Percentiles rank a stretch among this genome's conserved stretches.
These are phyloP conservation scores for Xylaria sp. DNA, from an alignment of 2,329 filamentous ascomycete species.

Conservation along the genomic window DNA sequence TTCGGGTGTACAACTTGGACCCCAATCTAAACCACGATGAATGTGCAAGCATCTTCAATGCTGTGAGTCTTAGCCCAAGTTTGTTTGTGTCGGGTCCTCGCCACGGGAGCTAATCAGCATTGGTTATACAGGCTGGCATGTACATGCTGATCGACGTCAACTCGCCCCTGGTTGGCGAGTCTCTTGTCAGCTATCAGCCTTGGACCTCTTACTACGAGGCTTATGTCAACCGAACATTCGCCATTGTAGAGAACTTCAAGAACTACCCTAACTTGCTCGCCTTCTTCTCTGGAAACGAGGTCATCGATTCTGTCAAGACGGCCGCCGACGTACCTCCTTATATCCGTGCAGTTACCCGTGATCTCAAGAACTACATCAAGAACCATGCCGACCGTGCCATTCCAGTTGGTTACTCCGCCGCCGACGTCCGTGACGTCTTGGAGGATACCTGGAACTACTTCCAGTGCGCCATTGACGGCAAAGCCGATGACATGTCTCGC, in stretches of 20 bases:
- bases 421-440: slow-evolving; percentile 78
- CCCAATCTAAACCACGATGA: slow-evolving; percentile 73
- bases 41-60: slow-evolving; percentile 75
- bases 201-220: slow-evolving; percentile 67
- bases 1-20: slow-evolving; percentile 76
- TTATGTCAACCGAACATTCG: slow-evolving; percentile 74
- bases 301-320: slow-evolving; percentile 73
- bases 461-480: slow-evolving; percentile 68
- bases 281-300: slow-evolving; percentile 84
- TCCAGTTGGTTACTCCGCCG: slow-evolving; percentile 83
- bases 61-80: slow-evolving; percentile 48
- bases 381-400: slow-evolving; percentile 74
- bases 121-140: slow-evolving; percentile 60
- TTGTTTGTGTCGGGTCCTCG: background rate
- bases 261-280: slow-evolving; percentile 73
- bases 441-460: slow-evolving; percentile 81
- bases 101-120: slow-evolving; percentile 2
- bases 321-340: slow-evolving; percentile 74
- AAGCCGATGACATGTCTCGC: slow-evolving; percentile 68
- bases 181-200: slow-evolving; percentile 63
- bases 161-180: slow-evolving; percentile 68
- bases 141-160: slow-evolving; percentile 77
- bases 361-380: slow-evolving; percentile 83
- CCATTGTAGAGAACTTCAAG: slow-evolving; percentile 73
- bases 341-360: slow-evolving; percentile 77